These are phyloP conservation scores for Tuber indicum DNA, from an alignment of 495 filamentous ascomycete genomes.

Conservation along the genomic window DNA sequence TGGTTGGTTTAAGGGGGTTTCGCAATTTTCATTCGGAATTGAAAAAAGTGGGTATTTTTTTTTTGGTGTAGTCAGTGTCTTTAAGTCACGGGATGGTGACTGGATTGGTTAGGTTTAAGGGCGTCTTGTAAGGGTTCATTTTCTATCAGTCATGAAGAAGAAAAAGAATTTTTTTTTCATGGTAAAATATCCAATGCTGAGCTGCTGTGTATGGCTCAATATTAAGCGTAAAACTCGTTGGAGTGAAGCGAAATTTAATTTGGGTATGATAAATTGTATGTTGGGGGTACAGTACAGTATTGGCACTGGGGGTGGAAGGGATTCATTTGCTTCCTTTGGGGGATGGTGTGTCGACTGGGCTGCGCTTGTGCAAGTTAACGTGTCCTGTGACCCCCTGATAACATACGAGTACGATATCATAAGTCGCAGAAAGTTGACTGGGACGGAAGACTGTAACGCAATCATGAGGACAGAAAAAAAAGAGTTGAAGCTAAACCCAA, in stretches of 20 bases:
- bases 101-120: conserved; percentile 4
- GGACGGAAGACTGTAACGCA: too few species aligned
- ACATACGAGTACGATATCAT: too few species aligned
- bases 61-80: conserved; percentile 5
- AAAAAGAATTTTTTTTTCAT: background rate
- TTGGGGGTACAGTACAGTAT: too few species aligned
- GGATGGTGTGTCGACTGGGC: too few species aligned
- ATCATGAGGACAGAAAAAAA: too few species aligned
- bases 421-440: too few species aligned
- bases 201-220: background rate
- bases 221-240: background rate
- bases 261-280: background rate
- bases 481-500: too few species aligned
- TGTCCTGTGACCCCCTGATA: too few species aligned
- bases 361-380: too few species aligned
- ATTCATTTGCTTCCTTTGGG: too few species aligned
- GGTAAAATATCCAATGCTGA: background rate
- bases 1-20: conserved; percentile 19
- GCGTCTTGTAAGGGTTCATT: conserved; percentile 7
- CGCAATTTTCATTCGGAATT: background rate
- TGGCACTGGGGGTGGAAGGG: too few species aligned
- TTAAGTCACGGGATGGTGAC: background rate
- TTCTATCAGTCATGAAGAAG: background rate
- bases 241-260: background rate
- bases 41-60: conserved; percentile 7